Base-by-base conservation (phyloP, 352 stramenopile genomes). In the Phytophthora tubulina region DNA sequence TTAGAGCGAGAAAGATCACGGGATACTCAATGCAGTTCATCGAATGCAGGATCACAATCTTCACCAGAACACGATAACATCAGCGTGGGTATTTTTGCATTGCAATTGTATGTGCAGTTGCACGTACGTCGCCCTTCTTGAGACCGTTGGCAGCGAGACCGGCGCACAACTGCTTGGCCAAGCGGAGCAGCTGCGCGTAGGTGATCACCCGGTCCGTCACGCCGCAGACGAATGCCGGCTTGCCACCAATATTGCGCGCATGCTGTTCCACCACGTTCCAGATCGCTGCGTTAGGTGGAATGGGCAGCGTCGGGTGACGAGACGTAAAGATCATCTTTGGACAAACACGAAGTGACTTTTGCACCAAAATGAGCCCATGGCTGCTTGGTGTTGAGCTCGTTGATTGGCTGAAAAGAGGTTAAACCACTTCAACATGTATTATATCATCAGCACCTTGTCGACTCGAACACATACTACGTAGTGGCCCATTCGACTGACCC, bases 11-110 rank as follows among this genome's bases (percentile, higher is more conserved):
- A 46, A 81, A 84, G 7, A 89, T 63, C 1, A 87, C 45, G 0
- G 76, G 75, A 17, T 82, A 91, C 54, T 89, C 79, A 49, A 89
- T 66, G 67, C 76, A 88, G 70, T 90, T 90, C 58, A 82, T 63
- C 49, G 75, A 79, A 38, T 85, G 74, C 15, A 86, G 45, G 21
- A 88, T 36, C 8, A 87, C 71, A 8, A 80, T 67, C 73, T 86
- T 35, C 35, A 64, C 5, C 6, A 44, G 17, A n/a, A 6, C 33
- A 58, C 8, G 6, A n/a, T 14, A 6, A 33, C 31, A 33, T 52
- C 1, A 62, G 42, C 4, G n/a, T 36, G 17, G 27, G 7, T 31
- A n/a, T 17, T 38, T 33, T 35, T 27, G 31, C 36, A 60, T 30
- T 48, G 11, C 36, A 60, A 36, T 15, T 33, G 4, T 2, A 10